These are phyloP conservation scores for Schizonepeta tenuifolia DNA, from an alignment of 257 asterid genomes.

Conservation along the genomic window DNA sequence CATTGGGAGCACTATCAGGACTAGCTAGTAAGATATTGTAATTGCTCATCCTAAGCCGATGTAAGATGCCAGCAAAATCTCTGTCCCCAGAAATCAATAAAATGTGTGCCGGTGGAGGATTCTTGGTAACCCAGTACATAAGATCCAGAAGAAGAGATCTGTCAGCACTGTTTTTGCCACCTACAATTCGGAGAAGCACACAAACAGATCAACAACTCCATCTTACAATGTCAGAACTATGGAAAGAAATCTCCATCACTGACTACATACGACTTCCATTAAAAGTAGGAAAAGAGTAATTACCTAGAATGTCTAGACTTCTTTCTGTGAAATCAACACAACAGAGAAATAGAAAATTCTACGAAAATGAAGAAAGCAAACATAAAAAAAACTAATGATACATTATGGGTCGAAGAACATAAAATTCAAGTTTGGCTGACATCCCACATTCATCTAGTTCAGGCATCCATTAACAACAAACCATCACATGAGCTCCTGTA, in stretches of 20 bases:
- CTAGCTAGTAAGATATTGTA: slow-evolving; percentile 86
- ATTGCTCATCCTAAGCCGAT: slow-evolving; percentile 85
- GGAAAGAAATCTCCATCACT: not conserved
- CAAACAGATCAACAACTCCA: slow-evolving; percentile 9
- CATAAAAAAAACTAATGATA: not conserved
- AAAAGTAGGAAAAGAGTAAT: not conserved
- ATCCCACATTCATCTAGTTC: slow-evolving; percentile 1
- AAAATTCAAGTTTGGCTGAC: not conserved
- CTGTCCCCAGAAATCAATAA: slow-evolving; percentile 84
- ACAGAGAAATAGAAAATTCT: not conserved
- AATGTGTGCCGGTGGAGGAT: slow-evolving; percentile 98
- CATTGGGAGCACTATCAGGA: slow-evolving; percentile 61
- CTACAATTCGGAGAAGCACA: slow-evolving; percentile 37
- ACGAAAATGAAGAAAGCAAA: not conserved
- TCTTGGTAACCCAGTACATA: slow-evolving; percentile 89
- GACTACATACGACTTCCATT: not conserved
- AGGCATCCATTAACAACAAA: not conserved
- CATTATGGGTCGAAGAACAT: not conserved
- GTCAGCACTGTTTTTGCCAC: slow-evolving; percentile 94
- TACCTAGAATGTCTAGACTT: not conserved
- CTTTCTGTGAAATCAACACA: not conserved
- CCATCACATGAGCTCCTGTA: not conserved
- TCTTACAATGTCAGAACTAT: not conserved
- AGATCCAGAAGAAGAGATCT: slow-evolving; percentile 92
- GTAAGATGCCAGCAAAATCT: slow-evolving; percentile 82